These are phyloP conservation scores for Arthrobotrys conoides DNA, from an alignment of 2,329 filamentous ascomycete species.

Conservation along the genomic window DNA sequence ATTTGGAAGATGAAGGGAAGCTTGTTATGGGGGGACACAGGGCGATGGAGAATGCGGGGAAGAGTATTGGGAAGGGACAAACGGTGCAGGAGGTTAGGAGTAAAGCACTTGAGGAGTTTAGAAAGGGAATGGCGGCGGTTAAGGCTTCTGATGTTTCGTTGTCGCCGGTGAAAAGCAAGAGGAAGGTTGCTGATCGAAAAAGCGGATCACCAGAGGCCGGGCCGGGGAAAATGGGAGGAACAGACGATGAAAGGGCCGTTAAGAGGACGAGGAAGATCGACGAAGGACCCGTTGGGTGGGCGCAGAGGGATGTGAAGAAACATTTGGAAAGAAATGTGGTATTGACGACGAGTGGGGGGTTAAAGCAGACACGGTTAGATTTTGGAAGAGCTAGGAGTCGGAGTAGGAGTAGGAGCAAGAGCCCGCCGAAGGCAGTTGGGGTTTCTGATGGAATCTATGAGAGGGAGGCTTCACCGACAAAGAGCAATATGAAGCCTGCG, in stretches of 20 bases:
- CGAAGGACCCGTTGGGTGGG: constrained; percentile 46
- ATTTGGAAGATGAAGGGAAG: constrained; percentile 51
- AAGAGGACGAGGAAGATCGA: constrained; percentile 42
- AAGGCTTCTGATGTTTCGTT: constrained; percentile 42
- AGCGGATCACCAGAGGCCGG: constrained; percentile 27
- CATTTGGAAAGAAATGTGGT: constrained; percentile 55
- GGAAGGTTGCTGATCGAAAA: constrained; percentile 46
- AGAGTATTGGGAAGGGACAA: constrained; percentile 24
- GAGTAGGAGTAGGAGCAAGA: constrained; percentile 55
- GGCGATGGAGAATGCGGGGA: constrained; percentile 14
- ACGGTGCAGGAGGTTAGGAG: constrained; percentile 31
- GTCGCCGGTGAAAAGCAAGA: constrained; percentile 55
- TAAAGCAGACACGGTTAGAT: constrained; percentile 45
- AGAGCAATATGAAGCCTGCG: constrained; percentile 39
- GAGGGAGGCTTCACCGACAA: constrained; percentile 44
- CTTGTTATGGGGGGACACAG: constrained; percentile 12
- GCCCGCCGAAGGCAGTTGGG: background rate
- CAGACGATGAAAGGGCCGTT: constrained; percentile 32
- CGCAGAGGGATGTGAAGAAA: constrained; percentile 49
- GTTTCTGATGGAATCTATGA: constrained; percentile 10
- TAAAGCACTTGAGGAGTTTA: constrained; percentile 43
- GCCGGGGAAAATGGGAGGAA: background rate
- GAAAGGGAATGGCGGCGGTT: constrained; percentile 18
- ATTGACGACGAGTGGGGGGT: constrained; percentile 34
- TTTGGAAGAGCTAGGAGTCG: constrained; percentile 46